Conservation (phyloP, 2,329 filamentous ascomycete genomes). For the Aspergillus nomiae region DNA sequence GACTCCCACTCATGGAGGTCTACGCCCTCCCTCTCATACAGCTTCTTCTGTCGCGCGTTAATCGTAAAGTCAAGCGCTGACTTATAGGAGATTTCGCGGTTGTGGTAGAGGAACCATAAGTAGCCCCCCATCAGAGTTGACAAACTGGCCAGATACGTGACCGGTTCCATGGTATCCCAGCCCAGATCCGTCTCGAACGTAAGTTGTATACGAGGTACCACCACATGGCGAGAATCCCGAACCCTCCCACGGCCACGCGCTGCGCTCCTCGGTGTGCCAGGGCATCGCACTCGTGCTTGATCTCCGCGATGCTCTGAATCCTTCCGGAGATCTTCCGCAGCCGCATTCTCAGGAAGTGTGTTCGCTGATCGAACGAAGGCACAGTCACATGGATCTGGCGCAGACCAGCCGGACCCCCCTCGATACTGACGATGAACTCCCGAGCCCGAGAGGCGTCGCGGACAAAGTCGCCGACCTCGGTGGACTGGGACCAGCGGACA, state of each 20-base stretch:
- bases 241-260: slow-evolving; percentile 76
- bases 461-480: slow-evolving; percentile 93
- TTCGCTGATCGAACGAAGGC: slow-evolving; percentile 87
- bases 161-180: slow-evolving; percentile 89
- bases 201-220: slow-evolving; percentile 76
- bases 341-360: slow-evolving; percentile 78
- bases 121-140: slow-evolving; percentile 86
- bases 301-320: slow-evolving; percentile 68
- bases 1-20: slow-evolving; percentile 76
- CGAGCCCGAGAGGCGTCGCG: slow-evolving; percentile 81
- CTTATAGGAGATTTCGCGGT: slow-evolving; percentile 83
- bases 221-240: slow-evolving; percentile 72
- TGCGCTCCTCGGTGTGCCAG: slow-evolving; percentile 77
- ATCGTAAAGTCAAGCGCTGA: slow-evolving; percentile 87
- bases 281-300: slow-evolving; percentile 80
- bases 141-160: slow-evolving; percentile 87
- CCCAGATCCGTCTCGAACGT: slow-evolving; percentile 73
- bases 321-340: slow-evolving; percentile 70
- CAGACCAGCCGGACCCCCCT: slow-evolving; percentile 64
- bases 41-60: slow-evolving; percentile 70
- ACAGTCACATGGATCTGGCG: slow-evolving; percentile 74
- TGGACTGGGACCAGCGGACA: slow-evolving; percentile 84
- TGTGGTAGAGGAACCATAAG: slow-evolving; percentile 91
- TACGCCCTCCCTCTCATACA: slow-evolving; percentile 77
- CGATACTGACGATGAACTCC: slow-evolving; percentile 82